Base-by-base conservation (phyloP, 495 filamentous ascomycete genomes). In the Neurospora tetrasperma region DNA sequence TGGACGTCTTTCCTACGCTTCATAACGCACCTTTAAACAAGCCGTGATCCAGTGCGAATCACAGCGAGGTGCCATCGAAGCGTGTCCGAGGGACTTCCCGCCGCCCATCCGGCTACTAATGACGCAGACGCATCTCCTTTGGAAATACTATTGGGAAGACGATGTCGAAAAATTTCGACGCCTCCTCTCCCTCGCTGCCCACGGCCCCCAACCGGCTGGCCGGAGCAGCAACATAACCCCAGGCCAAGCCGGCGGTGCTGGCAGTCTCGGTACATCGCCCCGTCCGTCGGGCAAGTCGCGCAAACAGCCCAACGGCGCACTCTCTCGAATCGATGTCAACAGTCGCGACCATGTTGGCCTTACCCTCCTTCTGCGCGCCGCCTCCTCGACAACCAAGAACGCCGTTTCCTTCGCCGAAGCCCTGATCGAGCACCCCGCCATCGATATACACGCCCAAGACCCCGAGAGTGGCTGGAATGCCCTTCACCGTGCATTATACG, bases 101-200 rank as follows among this genome's bases (percentile, higher is more conserved):
- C 79, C 71, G 73, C 71, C 78, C 80, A 73, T 77, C 78, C 79
- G 83, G 80, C 84, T 66, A 87, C 91, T 90, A 90, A 99, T 98
- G 96, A 97, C 92, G 88, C 91, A 91, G 96, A 97, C 92, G 88
- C 91, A 91, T 84, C 89, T 92, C 85, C 89, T 99, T 80, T 98
- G 96, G 95, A 92, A 93, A 85, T 93, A 87, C 82, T 99, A 94
- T 81, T 90, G 95, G 83, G 91, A 97, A 87, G 92, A 97, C 90
- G 93, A 99, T 86, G 91, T 95, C 86, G 93, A 95, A 78, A 89
- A 83, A 79, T 98, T 99, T 85, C 89, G 90, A 84, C 90, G 90
- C 82, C 86, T 94, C 76, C 87, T 98, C 84, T 89, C 89, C 76
- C 88, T 87, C 77, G 87, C 89, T 80, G 83, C 84, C 80, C 83